Base-by-base conservation (phyloP, 305 asterid species). In the Solanum hybrid region DNA sequence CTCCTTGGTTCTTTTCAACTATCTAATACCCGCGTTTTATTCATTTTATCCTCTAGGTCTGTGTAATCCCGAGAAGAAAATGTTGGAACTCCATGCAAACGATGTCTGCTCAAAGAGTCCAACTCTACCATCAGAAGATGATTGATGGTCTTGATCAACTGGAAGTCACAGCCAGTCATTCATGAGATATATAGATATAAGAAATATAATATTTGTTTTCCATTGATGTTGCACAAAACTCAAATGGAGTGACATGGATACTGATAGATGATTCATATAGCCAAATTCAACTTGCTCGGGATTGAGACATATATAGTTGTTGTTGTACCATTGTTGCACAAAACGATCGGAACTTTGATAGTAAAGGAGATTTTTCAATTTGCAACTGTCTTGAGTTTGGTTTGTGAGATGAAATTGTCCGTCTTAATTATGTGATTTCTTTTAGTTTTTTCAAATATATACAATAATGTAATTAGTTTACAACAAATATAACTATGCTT, bases 1-100 rank as follows among this genome's bases (percentile, higher is more conserved):
- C 37, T 13, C 16, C 71, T 9, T 29, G 29, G 7, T 83, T 42
- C 6, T 42, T 29, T 34, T 24, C 87, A 28, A 18, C 87, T 10
- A 1, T 12, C 82, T 82, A 61, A 89, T 24, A 88, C 11, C 16
- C 4, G 20, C 69, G 28, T n/a, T 71, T 37, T 31, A 6, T 36
- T 3, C 26, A 67, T 89, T 73, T 57, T 89, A 80, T 80, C 86
- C 87, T 92, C 4, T 89, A 97, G 99, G 99, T 86, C 97, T 98
- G 22, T 98, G 99, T 92, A 93, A 94, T 86, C 99, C 99, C 0
- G 99, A 97, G 94, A 95, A 94, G 93, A 97, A 91, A 93, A 92
- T 98, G 96, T 88, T 95, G 96, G 98, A 97, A 93, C 99, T 96
- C 90, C 99, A 98, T 42, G 92, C 89, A 46, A 91, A 80, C 86